Evolutionary conservation across 176 grass and related monocot species (phyloP).

Genomic region (Avena insularis): DNA sequence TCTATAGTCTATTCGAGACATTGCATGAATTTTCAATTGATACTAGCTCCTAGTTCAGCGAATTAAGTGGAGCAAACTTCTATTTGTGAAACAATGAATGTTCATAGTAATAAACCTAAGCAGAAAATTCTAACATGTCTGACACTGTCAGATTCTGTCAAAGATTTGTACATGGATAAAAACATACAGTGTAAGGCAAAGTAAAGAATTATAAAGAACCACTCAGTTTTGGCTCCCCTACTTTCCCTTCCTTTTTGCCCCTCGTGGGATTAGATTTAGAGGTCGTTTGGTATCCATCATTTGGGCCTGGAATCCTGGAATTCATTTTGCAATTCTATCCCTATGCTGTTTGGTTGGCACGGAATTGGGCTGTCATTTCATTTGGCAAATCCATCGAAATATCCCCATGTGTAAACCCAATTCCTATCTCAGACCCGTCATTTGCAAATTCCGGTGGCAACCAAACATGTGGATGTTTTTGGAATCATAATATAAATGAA

Average conservation of each 20-base stretch:
- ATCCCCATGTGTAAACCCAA: too few species aligned
- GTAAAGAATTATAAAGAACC: not conserved
- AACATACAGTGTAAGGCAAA: not conserved
- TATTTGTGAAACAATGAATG: constrained; percentile 5
- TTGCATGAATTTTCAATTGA: constrained; percentile 17
- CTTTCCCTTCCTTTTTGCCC: constrained; percentile 12
- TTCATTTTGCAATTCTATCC: too few species aligned
- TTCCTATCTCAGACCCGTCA: too few species aligned
- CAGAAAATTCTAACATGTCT: constrained; percentile 4
- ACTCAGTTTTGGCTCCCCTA: not conserved
- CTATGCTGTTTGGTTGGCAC: too few species aligned
- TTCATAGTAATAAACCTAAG: not conserved
- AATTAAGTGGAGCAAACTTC: constrained; percentile 25
- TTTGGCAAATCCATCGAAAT: too few species aligned
- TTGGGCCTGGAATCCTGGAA: too few species aligned
- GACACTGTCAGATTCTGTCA: constrained; percentile 26
- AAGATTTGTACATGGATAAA: constrained; percentile 6
- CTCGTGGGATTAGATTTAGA: not conserved
- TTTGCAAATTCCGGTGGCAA: too few species aligned
- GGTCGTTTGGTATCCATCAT: too few species aligned
- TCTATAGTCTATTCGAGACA: not conserved
- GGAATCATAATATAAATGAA: too few species aligned
- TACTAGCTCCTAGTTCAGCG: constrained; percentile 22
- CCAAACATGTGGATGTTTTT: too few species aligned
- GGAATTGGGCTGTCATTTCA: too few species aligned